phyloP scores from a whole-genome alignment of 225 moss, liverwort and hornwort species.

The Pseudisothecium myosuroides region DNA sequence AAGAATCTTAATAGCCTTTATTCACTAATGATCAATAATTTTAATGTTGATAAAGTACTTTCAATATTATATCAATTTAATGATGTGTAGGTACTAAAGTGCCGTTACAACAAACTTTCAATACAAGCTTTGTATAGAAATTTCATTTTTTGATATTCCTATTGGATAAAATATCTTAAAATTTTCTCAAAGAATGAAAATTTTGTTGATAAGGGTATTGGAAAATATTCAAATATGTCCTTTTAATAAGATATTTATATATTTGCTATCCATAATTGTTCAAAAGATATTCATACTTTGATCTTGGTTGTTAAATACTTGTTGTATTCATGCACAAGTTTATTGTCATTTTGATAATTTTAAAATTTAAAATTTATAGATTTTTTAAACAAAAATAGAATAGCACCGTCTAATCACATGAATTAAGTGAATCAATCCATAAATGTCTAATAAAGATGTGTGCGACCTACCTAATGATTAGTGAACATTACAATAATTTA shows the following conservation, averaged over 20 bases:
- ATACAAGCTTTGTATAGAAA: too few species aligned
- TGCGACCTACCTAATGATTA: neutral
- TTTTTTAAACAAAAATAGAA: neutral
- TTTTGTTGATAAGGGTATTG: fast-evolving
- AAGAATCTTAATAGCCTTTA: neutral
- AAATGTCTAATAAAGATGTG: neutral
- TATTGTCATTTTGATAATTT: neutral
- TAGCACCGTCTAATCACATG: fast-evolving
- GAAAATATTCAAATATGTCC: neutral
- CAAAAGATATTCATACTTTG: neutral
- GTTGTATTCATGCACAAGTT: fast-evolving
- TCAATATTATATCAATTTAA: neutral
- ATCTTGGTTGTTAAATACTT: neutral
- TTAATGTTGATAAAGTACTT: neutral
- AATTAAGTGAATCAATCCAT: neutral
- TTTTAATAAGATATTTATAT: neutral
- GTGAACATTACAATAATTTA: neutral
- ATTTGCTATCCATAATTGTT: neutral
- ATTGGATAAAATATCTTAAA: neutral
- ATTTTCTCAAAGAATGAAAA: neutral
- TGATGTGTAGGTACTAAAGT: fast-evolving
- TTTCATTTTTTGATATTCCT: neutral
- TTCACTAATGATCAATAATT: neutral
- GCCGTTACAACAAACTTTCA: fast-evolving
- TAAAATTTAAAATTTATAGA: neutral